Conservation (phyloP, 192 early-diverging fungal species). For the Pilaira anomala region DNA sequence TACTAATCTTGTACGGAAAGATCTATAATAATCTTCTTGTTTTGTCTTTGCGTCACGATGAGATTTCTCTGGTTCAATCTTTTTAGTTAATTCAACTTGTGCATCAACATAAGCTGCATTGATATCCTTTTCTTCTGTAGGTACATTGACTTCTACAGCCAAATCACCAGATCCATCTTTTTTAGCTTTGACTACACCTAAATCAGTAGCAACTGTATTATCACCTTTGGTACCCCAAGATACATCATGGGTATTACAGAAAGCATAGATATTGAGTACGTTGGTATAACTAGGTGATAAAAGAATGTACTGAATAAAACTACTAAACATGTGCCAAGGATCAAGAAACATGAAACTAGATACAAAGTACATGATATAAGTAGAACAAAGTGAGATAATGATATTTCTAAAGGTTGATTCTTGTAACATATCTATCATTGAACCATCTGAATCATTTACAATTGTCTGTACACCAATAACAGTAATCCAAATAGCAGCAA, state of each 20-base stretch:
- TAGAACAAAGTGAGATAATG: constrained; percentile 64
- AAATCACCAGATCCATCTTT: constrained; percentile 69
- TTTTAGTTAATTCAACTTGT: constrained; percentile 50
- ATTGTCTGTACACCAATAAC: constrained; percentile 61
- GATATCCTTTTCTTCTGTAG: constrained; percentile 75
- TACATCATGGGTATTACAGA: constrained; percentile 55
- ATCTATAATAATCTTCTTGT: constrained; percentile 74
- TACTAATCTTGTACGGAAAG: constrained; percentile 77
- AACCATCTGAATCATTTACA: constrained; percentile 43
- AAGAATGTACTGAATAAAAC: constrained; percentile 69
- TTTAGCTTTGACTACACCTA: constrained; percentile 74
- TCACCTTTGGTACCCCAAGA: constrained; percentile 95
- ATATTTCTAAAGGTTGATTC: constrained; percentile 65
- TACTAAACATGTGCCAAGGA: constrained; percentile 78
- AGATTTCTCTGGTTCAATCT: constrained; percentile 42
- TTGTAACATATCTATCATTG: constrained; percentile 58
- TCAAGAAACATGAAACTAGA: constrained; percentile 65
- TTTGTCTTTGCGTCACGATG: constrained; percentile 71
- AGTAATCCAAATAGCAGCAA: constrained; percentile 67
- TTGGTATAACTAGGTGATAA: constrained; percentile 75
- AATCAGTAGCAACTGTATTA: constrained; percentile 61
- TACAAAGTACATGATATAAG: constrained; percentile 66
- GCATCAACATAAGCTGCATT: constrained; percentile 80
- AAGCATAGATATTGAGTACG: constrained; percentile 68
- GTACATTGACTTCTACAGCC: constrained; percentile 72